Evolutionary conservation across 1,284 basidiomycete genomes (phyloP), one percentile per base, ranked within the genome.

Genomic region (Leccinum pachyderme): DNA sequence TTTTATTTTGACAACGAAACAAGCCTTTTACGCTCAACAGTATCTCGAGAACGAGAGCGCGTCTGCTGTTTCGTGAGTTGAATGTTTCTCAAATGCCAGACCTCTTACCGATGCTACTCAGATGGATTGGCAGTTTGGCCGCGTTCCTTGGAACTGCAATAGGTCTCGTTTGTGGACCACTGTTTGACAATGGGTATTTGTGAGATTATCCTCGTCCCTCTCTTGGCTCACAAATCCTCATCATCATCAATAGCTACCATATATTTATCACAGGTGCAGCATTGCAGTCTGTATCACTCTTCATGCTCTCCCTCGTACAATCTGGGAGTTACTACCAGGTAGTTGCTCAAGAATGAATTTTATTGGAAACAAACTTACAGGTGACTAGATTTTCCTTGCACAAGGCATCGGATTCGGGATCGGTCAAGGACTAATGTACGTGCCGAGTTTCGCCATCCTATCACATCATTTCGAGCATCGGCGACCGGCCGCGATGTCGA

Each of bases 401-500:
- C 73, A 75, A 58, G 74, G 71, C 4, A 35, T 75, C 4, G 47
- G 58, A 6, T 59, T 57, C 4, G 74, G 74, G 6, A 63, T 73
- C 8, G 70, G 64, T 2, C 62, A 63, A n/a, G 73, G 73, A 7
- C 48, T 70, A 7, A 56, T 69, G 54, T 73, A 65, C n/a, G 56
- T 72, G 12, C 72, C 72, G 1, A 60, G 64, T 37, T 53, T 73
- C 39, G 63, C 70, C 12, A 43, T 75, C 12, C 45, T 74, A 2
- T 73, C 72, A 1, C 74, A 75, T 29, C 65, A 76, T 54, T 75
- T 75, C 54, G 60, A 61, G 25, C 63, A 57, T 48, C 64, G 67
- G 2, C 56, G 67, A 45, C 53, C 68, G n/a, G 48, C 61, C 7
- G 62, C 65, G 32, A 68, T 73, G 67, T 59, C 69, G 7, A 63